Evolutionary conservation across 179 eudicot species (phyloP).

Genomic region (Amaranthus tricolor): DNA sequence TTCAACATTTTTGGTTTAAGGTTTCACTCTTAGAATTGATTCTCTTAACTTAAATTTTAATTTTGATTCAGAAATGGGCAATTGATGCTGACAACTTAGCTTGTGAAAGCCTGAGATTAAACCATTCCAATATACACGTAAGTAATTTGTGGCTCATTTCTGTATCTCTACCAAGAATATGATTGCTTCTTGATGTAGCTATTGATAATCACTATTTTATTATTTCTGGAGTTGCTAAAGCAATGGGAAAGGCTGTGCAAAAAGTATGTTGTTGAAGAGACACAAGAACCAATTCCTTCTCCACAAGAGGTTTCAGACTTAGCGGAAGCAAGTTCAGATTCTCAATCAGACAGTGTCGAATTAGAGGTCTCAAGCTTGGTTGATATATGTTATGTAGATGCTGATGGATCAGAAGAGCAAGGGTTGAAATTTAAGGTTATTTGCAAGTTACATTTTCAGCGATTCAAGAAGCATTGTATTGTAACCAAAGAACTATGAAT

Average conservation of each 20-base stretch:
- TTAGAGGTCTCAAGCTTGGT: conserved; percentile 66
- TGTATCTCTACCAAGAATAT: conserved; percentile 9
- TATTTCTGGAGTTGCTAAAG: conserved; percentile 72
- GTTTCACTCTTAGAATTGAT: not conserved
- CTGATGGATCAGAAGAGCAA: conserved; percentile 48
- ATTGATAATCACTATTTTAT: conserved; percentile 21
- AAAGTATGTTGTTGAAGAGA: too few relatives aligned
- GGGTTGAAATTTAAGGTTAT: conserved; percentile 80
- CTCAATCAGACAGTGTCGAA: conserved; percentile 34
- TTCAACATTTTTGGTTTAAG: not conserved
- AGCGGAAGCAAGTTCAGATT: conserved; percentile 19
- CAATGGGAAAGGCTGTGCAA: conserved; percentile 82
- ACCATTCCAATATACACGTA: conserved; percentile 88
- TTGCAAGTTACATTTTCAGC: not conserved
- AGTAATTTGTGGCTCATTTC: conserved; percentile 25
- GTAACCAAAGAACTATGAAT: too few relatives aligned
- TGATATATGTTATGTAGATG: conserved; percentile 79
- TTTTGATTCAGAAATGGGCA: conserved; percentile 78
- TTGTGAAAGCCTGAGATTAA: conserved; percentile 80
- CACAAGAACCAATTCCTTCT: conserved; percentile 28
- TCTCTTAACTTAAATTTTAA: conserved; percentile 9
- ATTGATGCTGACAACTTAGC: conserved; percentile 64
- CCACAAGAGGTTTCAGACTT: conserved; percentile 24
- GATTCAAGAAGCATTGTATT: too few relatives aligned
- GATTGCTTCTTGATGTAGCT: conserved; percentile 11